These are phyloP conservation scores for Seiridium unicorne DNA, from an alignment of 2,329 filamentous ascomycete genomes.

Conservation along the genomic window DNA sequence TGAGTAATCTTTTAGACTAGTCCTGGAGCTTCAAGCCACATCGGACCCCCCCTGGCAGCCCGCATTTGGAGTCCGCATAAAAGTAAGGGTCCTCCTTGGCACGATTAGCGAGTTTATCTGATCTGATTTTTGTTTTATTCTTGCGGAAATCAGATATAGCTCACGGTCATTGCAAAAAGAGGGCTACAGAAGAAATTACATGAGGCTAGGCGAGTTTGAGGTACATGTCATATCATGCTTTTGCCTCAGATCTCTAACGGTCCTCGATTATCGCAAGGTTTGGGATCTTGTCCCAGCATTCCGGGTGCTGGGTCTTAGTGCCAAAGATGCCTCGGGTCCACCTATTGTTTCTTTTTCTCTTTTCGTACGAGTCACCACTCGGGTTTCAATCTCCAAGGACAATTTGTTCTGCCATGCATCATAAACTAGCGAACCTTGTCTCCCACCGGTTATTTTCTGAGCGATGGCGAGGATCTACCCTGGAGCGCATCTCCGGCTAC, in stretches of 20 bases:
- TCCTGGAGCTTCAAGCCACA: neutral
- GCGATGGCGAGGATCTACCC: too few relatives aligned
- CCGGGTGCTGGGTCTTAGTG: constrained; percentile 1
- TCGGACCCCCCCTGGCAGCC: neutral
- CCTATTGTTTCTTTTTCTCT: neutral
- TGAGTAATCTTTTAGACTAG: neutral
- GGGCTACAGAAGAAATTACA: neutral
- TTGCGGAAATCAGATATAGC: neutral
- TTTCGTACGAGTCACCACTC: constrained; percentile 1
- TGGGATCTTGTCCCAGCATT: neutral
- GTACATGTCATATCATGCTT: neutral
- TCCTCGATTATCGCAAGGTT: neutral
- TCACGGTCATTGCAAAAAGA: neutral
- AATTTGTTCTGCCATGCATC: neutral
- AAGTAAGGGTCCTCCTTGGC: neutral
- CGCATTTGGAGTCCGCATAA: neutral
- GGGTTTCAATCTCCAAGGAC: neutral
- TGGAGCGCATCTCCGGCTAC: too few relatives aligned
- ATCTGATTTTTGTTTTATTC: neutral
- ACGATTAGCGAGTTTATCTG: neutral
- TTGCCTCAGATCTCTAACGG: neutral
- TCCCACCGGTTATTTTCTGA: too few relatives aligned
- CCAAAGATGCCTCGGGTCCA: neutral
- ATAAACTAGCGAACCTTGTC: neutral
- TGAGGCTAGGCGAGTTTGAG: neutral